A percentile compares a stretch with the other conserved stretches of the same genome.
Evolutionary conservation across 768 basidiomycete genomes (phyloP).

Genomic region (Suillus occidentalis): DNA sequence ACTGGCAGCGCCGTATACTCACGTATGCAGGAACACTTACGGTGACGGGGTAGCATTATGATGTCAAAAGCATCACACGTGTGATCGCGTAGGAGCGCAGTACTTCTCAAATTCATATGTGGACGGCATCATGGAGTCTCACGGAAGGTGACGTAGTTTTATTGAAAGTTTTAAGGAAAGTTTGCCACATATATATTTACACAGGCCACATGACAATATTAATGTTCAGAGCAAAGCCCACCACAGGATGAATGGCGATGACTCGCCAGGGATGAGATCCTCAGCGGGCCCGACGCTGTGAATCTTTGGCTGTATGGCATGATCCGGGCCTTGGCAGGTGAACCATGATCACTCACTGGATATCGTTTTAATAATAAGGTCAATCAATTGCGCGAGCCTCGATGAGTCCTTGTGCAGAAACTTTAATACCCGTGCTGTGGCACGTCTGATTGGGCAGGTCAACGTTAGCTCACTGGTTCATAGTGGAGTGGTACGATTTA

Average conservation of each 20-base stretch:
- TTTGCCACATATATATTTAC: not conserved
- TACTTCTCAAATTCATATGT: not conserved
- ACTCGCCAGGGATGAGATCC: not conserved
- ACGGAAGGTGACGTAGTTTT: not conserved
- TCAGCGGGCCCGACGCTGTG: not conserved
- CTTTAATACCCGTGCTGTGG: not conserved
- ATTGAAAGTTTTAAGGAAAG: not conserved
- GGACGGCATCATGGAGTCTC: not conserved
- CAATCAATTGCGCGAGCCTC: not conserved
- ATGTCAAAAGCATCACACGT: too few species aligned
- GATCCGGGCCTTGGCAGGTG: not conserved
- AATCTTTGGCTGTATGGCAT: not conserved
- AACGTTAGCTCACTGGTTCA: too few species aligned
- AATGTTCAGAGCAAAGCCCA: not conserved
- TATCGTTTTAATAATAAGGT: not conserved
- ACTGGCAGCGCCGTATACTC: not conserved
- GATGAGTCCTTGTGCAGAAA: not conserved
- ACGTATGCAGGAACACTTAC: not conserved
- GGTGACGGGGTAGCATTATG: not conserved
- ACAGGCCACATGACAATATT: not conserved
- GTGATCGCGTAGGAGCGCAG: too few species aligned
- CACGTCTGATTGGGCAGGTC: not conserved
- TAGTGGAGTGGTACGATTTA: constrained; percentile 1
- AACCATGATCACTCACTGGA: not conserved
- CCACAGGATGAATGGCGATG: not conserved